Conservation (phyloP, 2,329 filamentous ascomycete genomes). For the Aspergillus tamarii region DNA sequence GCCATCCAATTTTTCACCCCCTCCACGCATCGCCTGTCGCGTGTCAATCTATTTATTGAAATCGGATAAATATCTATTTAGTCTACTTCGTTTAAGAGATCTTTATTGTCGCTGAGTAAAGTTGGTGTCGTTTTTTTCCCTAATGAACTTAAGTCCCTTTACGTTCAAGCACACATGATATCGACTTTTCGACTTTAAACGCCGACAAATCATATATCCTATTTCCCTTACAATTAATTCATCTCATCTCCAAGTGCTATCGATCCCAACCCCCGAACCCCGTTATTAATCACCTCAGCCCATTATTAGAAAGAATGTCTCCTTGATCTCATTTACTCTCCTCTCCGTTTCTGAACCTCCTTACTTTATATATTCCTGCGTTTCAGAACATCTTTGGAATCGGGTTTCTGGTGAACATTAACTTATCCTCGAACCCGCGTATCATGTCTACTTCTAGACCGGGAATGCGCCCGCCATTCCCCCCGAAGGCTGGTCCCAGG, state of each 20-base stretch:
- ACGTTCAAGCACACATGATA: not conserved
- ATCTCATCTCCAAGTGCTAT: not conserved
- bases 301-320: not conserved
- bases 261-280: not conserved
- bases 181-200: not conserved
- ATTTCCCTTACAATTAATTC: not conserved
- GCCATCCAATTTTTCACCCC: not conserved
- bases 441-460: conserved; percentile 39
- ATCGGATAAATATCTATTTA: not conserved
- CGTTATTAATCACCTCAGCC: not conserved
- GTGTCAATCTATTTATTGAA: not conserved
- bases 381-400: not conserved
- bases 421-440: not conserved
- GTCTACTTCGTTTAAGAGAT: not conserved
- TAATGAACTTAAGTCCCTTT: not conserved
- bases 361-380: not conserved
- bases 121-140: not conserved
- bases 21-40: conserved; percentile 2
- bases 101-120: not conserved
- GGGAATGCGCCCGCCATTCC: conserved; percentile 36
- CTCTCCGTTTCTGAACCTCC: not conserved
- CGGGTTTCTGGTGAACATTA: not conserved
- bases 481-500: conserved; percentile 29
- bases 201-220: not conserved
- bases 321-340: not conserved